Evolutionary conservation across 2,329 filamentous ascomycete genomes (phyloP).

Genomic region (Aureobasidium uvarum): DNA sequence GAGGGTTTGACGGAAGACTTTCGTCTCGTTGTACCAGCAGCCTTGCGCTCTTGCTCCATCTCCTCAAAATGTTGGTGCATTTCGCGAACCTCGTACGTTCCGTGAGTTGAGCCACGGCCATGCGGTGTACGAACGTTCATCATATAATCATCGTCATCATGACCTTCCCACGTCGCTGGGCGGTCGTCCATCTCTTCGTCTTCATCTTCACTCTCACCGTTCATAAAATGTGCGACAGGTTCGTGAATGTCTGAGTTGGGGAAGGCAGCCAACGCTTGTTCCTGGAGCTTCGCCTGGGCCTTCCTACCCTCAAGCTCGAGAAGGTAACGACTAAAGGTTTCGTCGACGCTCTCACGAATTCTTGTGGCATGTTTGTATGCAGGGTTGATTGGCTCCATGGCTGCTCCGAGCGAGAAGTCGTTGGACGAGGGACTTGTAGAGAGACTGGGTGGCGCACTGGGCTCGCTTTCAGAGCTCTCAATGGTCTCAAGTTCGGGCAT

Average conservation of each 20-base stretch:
- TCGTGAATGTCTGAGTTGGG: constrained; percentile 68
- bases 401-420: constrained; percentile 47
- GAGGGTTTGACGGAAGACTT: constrained; percentile 31
- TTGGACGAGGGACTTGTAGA: constrained; percentile 42
- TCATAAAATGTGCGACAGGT: constrained; percentile 69
- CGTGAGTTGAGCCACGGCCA: constrained; percentile 62
- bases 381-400: constrained; percentile 43
- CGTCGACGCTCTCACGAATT: constrained; percentile 66
- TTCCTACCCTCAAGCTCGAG: constrained; percentile 76
- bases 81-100: constrained; percentile 72
- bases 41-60: constrained; percentile 53
- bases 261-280: constrained; percentile 72
- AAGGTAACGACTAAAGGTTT: constrained; percentile 71
- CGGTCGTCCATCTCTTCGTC: constrained; percentile 41
- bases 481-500: constrained; percentile 62
- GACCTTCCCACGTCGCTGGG: constrained; percentile 40
- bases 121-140: constrained; percentile 31
- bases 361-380: constrained; percentile 56
- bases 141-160: constrained; percentile 42
- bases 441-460: constrained; percentile 29
- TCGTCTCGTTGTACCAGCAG: constrained; percentile 40
- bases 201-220: constrained; percentile 51
- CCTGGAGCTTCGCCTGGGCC: constrained; percentile 75
- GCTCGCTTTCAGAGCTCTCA: constrained; percentile 55
- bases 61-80: constrained; percentile 76